Evolutionary conservation across 352 stramenopile genomes (phyloP).

Genomic region (Phytopythium sindhum): DNA sequence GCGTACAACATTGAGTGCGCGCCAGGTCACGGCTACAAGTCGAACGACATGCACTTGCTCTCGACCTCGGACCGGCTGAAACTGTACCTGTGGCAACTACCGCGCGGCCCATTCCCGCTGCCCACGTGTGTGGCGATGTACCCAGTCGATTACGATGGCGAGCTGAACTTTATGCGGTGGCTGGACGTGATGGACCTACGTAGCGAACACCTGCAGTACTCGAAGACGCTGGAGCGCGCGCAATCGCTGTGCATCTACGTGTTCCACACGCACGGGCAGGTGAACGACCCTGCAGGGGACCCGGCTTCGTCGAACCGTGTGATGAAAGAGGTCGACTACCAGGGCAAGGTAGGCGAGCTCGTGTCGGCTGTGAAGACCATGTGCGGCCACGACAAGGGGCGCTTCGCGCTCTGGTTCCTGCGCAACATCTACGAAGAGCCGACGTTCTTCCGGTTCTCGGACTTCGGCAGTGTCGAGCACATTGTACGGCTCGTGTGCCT

Average conservation of each 20-base stretch:
- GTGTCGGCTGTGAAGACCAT: slow-evolving; percentile 85
- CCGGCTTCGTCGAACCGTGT: slow-evolving; percentile 32
- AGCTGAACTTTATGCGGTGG: slow-evolving; percentile 68
- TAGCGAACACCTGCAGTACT: slow-evolving; percentile 65
- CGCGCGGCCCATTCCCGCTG: slow-evolving; percentile 60
- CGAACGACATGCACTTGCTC: slow-evolving; percentile 66
- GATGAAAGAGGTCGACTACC: slow-evolving; percentile 77
- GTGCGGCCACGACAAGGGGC: slow-evolving; percentile 83
- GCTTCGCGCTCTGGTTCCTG: slow-evolving; percentile 79
- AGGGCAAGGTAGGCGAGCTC: slow-evolving; percentile 78
- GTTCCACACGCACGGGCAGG: slow-evolving; percentile 79
- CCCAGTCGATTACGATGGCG: slow-evolving; percentile 57
- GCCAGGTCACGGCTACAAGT: slow-evolving; percentile 81
- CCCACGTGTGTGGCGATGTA: slow-evolving; percentile 67
- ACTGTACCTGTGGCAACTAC: slow-evolving; percentile 83
- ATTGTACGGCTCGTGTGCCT: slow-evolving; percentile 78
- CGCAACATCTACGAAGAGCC: slow-evolving; percentile 80
- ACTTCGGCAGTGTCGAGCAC: slow-evolving; percentile 81
- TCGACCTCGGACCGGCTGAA: slow-evolving; percentile 63
- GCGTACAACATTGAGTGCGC: slow-evolving; percentile 87
- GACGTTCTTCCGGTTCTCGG: slow-evolving; percentile 80
- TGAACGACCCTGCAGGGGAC: slow-evolving; percentile 46
- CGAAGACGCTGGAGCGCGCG: slow-evolving; percentile 78
- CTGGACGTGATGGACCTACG: slow-evolving; percentile 81
- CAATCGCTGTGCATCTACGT: slow-evolving; percentile 81